These are phyloP conservation scores for Globisporangium abappressorium DNA, from an alignment of 352 stramenopile species.

Conservation along the genomic window DNA sequence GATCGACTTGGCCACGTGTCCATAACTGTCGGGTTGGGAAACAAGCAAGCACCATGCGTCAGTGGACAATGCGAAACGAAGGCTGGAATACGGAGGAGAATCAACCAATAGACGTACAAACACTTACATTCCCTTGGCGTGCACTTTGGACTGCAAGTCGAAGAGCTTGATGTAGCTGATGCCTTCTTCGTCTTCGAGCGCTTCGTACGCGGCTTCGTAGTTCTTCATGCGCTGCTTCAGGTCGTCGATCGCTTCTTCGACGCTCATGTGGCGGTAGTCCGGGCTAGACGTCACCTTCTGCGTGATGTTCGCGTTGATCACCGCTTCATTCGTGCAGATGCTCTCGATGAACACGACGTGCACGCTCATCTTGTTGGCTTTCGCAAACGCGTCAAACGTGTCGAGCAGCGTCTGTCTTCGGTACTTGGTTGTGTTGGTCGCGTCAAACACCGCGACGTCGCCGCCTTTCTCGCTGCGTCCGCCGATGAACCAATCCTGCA, in stretches of 20 bases:
- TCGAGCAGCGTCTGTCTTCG: constrained; percentile 54
- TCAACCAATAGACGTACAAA: neutral
- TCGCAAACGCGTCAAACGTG: constrained; percentile 57
- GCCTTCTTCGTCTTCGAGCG: constrained; percentile 79
- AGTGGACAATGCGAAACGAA: neutral
- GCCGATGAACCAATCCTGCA: constrained; percentile 61
- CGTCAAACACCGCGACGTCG: constrained; percentile 89
- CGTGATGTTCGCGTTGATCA: constrained; percentile 83
- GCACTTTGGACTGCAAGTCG: constrained; percentile 84
- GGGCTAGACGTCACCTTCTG: constrained; percentile 75
- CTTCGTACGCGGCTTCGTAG: constrained; percentile 87
- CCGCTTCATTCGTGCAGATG: constrained; percentile 91
- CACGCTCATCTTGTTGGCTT: constrained; percentile 63
- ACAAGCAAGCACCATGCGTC: neutral
- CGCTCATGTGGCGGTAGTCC: constrained; percentile 77
- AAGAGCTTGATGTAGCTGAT: constrained; percentile 91
- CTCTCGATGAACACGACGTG: constrained; percentile 93
- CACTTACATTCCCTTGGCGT: constrained; percentile 78
- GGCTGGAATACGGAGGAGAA: neutral
- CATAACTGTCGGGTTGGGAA: constrained; percentile 34
- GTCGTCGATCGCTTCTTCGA: constrained; percentile 71
- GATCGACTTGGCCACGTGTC: constrained; percentile 90
- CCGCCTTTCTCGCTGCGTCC: constrained; percentile 33
- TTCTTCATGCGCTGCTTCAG: constrained; percentile 83
- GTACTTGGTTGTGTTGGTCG: constrained; percentile 85